phyloP scores from a whole-genome alignment of 2,329 filamentous ascomycete genomes.

The Chaetomiaceae sp. region DNA sequence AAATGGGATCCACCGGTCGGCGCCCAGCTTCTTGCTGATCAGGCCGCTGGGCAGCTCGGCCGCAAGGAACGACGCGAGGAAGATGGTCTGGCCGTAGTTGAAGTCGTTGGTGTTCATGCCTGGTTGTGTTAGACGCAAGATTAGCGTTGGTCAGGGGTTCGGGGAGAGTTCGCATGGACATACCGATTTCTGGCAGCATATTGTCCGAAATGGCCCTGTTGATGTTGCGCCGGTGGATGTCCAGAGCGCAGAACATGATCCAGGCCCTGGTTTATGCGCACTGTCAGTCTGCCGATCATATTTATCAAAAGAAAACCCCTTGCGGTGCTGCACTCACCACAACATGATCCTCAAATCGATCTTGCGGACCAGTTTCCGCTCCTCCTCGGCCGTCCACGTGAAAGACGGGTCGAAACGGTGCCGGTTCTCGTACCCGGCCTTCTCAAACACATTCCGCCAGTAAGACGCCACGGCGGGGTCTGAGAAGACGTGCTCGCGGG shows the following conservation, averaged over 20 bases:
- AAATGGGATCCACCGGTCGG: conserved; percentile 44
- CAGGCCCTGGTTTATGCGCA: conserved; percentile 14
- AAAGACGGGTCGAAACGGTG: conserved; percentile 56
- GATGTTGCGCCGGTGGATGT: conserved; percentile 30
- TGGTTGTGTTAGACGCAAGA: no score
- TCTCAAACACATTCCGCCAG: conserved; percentile 29
- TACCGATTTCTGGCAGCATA: conserved; percentile 24
- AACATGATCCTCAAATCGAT: conserved; percentile 36
- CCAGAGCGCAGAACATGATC: conserved; percentile 27
- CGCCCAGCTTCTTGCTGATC: conserved; percentile 46
- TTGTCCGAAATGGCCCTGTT: conserved; percentile 31
- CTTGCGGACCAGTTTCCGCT: conserved; percentile 48
- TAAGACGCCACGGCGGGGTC: conserved; percentile 49
- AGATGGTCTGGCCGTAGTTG: conserved; percentile 45
- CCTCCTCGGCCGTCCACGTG: conserved; percentile 50
- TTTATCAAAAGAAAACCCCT: background rate
- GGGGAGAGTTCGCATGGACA: no score
- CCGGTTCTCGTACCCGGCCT: conserved; percentile 53
- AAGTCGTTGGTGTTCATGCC: conserved; percentile 35
- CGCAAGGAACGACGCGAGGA: conserved; percentile 41
- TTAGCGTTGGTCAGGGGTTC: background rate
- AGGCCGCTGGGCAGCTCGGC: conserved; percentile 50
- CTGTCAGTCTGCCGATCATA: background rate
- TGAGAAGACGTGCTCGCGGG: conserved; percentile 35
- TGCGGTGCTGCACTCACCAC: conserved; percentile 16